These are phyloP conservation scores for Asterophora lycoperdoides DNA, from an alignment of 768 basidiomycete species.

Conservation along the genomic window DNA sequence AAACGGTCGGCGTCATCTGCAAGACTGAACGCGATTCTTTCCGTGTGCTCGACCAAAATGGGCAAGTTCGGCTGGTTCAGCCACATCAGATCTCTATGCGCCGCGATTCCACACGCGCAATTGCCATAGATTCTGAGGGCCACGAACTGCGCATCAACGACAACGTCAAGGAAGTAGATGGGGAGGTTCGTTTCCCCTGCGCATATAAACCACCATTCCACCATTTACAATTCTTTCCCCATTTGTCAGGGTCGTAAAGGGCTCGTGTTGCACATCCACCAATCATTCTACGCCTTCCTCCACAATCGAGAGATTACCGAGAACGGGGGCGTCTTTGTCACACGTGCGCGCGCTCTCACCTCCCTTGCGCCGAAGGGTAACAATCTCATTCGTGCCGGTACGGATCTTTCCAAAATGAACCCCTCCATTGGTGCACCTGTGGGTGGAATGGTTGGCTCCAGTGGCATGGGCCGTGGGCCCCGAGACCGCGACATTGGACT, in stretches of 20 bases:
- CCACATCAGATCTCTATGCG: conserved; percentile 95
- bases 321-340: conserved; percentile 94
- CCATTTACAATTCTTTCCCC: conserved; percentile 8
- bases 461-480: conserved; percentile 72
- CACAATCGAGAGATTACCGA: conserved; percentile 88
- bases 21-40: conserved; percentile 95
- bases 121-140: conserved; percentile 86
- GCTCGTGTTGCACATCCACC: conserved; percentile 87
- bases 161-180: conserved; percentile 88
- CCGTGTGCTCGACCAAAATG: conserved; percentile 93
- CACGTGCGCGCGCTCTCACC: conserved; percentile 74
- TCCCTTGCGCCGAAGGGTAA: conserved; percentile 87
- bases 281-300: conserved; percentile 90
- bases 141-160: conserved; percentile 85
- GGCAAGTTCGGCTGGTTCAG: conserved; percentile 81
- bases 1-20: conserved; percentile 96
- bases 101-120: conserved; percentile 72
- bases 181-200: conserved; percentile 55
- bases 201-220: background rate
- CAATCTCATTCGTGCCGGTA: conserved; percentile 56
- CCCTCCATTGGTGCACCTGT: conserved; percentile 61
- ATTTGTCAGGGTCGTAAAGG: conserved; percentile 73
- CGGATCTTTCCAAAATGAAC: conserved; percentile 91
- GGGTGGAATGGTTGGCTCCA: conserved; percentile 80
- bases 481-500: conserved; percentile 80